Evolutionary conservation across 2,329 filamentous ascomycete genomes (phyloP).

Genomic region (Nannizziopsis barbatae): DNA sequence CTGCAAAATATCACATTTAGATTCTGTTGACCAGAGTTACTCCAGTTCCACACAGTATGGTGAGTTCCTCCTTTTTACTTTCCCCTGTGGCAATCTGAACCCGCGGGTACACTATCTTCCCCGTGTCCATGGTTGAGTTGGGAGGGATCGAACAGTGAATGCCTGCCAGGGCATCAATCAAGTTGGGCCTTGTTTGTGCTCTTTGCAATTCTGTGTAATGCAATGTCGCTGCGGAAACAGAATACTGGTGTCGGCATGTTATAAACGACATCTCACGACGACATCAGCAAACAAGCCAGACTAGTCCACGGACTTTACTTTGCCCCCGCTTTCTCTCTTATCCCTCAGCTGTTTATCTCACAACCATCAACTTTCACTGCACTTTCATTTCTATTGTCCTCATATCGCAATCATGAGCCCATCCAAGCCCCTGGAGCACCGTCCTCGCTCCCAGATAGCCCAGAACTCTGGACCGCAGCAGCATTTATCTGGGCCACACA

Average conservation of each 20-base stretch:
- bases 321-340: neutral
- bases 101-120: neutral
- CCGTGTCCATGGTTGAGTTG: conserved; percentile 3
- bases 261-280: neutral
- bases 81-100: conserved; percentile 1
- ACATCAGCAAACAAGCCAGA: conserved; percentile 1
- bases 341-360: neutral
- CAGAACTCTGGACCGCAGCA: no score
- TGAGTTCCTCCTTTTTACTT: conserved; percentile 4
- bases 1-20: neutral
- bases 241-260: neutral
- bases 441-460: neutral
- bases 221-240: conserved; percentile 7
- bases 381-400: neutral
- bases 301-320: neutral
- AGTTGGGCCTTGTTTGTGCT: no score
- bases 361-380: neutral
- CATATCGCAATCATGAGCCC: conserved; percentile 3
- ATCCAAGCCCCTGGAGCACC: neutral
- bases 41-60: conserved; percentile 1
- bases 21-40: neutral
- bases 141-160: neutral
- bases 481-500: no score
- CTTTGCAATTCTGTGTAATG: neutral
- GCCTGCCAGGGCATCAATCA: no score